Evolutionary conservation across 177 flowering plant species (phyloP), one percentile per base, ranked within the genome.

Genomic region (Vitis hybrid): DNA sequence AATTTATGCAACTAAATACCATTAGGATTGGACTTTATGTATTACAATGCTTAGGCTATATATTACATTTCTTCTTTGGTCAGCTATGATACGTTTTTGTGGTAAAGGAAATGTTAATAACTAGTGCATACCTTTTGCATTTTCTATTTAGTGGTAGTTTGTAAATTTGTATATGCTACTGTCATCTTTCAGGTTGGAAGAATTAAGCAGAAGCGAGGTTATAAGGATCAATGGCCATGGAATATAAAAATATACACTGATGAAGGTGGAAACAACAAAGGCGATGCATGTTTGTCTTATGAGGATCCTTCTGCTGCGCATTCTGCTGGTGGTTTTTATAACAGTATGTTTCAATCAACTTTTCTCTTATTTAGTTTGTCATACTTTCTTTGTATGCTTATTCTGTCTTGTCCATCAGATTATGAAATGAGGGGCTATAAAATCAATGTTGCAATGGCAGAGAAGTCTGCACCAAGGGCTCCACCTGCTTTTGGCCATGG

Each of bases 301-400:
- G 99, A 96, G 75, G 99, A 96, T 78, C 99, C 99, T 17, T 83
- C 87, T 68, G 99, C 99, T 32, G 99, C 99, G 14, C 99, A 96
- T 81, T 84, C 97, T 71, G 99, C 98, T 60, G 97, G 98, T 21
- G 94, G 97, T 2, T 96, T 93, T 73, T 93, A 80, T 73, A 91
- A 92, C 66, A 76, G 99, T 94, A 85, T 21, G 11, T 32, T 1
- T 23, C 6, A 0, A 30, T 54, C 19, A 19, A 51, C 15, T 51
- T 45, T 13, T 64, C n/a, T 55, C 13, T 10, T 49, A 52, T 56
- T 51, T 55, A 13, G 15, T 70, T 21, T 14, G 52, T 8, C 14
- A 12, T 30, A 48, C 18, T 26, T 32, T 45, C 9, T 51, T 55
- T 1, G 23, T 64, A 32, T 71, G 71, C 51, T 65, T 21, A 32